Conservation (phyloP, 768 basidiomycete species). For the Hygrophorus russula region DNA sequence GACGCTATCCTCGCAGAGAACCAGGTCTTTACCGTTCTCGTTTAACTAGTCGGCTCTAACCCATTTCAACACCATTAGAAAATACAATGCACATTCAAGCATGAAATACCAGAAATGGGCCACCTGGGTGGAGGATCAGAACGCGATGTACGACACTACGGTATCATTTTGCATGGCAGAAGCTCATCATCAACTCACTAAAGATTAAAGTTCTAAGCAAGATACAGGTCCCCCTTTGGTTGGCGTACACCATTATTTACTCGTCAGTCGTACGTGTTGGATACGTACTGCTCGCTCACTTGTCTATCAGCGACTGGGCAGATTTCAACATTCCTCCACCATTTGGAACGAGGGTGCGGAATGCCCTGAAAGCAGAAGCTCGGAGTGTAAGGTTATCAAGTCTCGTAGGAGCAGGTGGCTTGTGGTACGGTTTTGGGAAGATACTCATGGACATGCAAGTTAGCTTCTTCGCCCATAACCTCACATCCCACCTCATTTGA, state of each 20-base stretch:
- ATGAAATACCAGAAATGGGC: constrained; percentile 76
- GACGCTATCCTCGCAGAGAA: constrained; percentile 89
- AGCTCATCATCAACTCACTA: constrained; percentile 6
- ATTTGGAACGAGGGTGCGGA: constrained; percentile 66
- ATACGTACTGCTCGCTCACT: neutral
- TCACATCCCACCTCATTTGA: constrained; percentile 1
- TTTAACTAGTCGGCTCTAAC: neutral
- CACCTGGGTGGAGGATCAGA: constrained; percentile 83
- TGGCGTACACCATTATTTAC: constrained; percentile 76
- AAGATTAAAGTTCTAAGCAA: constrained; percentile 75
- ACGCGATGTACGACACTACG: constrained; percentile 49
- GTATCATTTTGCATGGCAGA: neutral
- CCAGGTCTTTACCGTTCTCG: constrained; percentile 36
- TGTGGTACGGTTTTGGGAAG: constrained; percentile 91
- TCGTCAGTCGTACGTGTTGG: constrained; percentile 34
- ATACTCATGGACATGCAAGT: constrained; percentile 72
- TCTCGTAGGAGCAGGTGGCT: constrained; percentile 77
- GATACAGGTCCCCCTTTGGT: constrained; percentile 81
- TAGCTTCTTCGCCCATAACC: neutral
- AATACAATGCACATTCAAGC: constrained; percentile 87
- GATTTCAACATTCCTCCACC: constrained; percentile 78
- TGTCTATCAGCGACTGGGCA: constrained; percentile 60
- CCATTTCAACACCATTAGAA: constrained; percentile 37
- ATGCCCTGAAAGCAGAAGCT: constrained; percentile 84
- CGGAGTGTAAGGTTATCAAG: constrained; percentile 72